A percentile compares a stretch with the other conserved stretches of the same genome.
These are phyloP conservation scores for Leptographium lundbergii DNA, from an alignment of 2,329 filamentous ascomycete genomes.

Conservation along the genomic window DNA sequence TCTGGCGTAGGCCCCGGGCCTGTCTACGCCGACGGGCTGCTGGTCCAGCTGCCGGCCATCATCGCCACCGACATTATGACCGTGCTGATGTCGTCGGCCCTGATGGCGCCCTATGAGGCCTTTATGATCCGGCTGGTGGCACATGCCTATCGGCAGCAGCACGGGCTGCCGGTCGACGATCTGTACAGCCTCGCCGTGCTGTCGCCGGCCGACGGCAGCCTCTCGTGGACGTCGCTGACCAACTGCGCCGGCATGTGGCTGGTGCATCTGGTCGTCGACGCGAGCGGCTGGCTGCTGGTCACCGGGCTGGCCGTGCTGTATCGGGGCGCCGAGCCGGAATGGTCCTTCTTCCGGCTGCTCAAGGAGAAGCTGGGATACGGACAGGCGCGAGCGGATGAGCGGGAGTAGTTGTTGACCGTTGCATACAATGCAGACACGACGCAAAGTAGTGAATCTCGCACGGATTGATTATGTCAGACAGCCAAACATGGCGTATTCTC, in stretches of 20 bases:
- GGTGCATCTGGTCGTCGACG: conserved; percentile 28
- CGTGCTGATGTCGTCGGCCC: conserved; percentile 26
- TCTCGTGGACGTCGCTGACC: conserved; percentile 25
- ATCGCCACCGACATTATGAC: conserved; percentile 36
- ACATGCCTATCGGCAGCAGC: conserved; percentile 24
- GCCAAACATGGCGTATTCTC: not conserved
- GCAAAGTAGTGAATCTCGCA: not conserved
- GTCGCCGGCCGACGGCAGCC: conserved; percentile 14
- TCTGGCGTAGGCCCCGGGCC: not conserved
- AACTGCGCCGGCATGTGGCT: conserved; percentile 36
- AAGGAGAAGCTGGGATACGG: conserved; percentile 15
- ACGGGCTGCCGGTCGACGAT: conserved; percentile 23
- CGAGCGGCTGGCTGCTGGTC: conserved; percentile 32
- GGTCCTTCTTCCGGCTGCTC: conserved; percentile 9
- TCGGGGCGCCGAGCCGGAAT: conserved; percentile 6
- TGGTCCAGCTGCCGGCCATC: conserved; percentile 36
- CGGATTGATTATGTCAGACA: not conserved
- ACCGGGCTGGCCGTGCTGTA: conserved; percentile 18
- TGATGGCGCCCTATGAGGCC: conserved; percentile 34
- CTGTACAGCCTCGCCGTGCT: conserved; percentile 27
- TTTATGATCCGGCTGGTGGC: conserved; percentile 31
- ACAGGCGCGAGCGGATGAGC: not conserved
- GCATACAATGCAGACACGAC: not conserved
- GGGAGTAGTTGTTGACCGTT: too few species aligned
- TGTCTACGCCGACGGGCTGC: conserved; percentile 25